Base-by-base conservation (phyloP, 768 basidiomycete genomes). In the Coprinellus micaceus region DNA sequence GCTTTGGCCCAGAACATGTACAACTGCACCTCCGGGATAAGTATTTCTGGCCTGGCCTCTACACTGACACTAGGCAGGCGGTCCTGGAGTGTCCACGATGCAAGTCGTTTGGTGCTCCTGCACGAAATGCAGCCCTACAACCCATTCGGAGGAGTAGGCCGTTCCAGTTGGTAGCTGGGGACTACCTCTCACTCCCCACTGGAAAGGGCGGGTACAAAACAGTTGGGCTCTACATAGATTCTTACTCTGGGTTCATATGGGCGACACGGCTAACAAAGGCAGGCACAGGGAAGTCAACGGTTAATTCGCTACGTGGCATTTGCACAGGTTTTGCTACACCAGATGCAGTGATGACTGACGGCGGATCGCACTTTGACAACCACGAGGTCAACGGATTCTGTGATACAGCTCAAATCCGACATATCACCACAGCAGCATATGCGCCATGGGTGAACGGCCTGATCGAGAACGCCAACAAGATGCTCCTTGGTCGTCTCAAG, bases 371-470 rank as follows among this genome's bases (percentile, higher is more conserved):
- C 52, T 78, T 77, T 56, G 62, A 72, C 25, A 71, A 70, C 58
- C 25, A 62, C 3, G 70, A 71, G 5, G 67, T 78, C 0, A 2
- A 36, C 0, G 63, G 53, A 1, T 60, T 62, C 48, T 79, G 74
- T 52, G 54, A 58, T 2, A 19, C 50, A 17, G 29, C 59, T 11
- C 59, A 64, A 0, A 63, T 63, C 1, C 49, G 63, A 26, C 55
- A 62, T 3, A 58, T 68, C 11, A 58, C 69, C 0, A 56, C 63
- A 0, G 40, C 72, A 11, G 70, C 70, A 1, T 77, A 77, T 49
- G 64, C 73, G 10, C 76, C 74, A 6, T 77, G 75, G 77, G 59
- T 76, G 13, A 77, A 76, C 50, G 70, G 74, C 1, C 48, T 65
- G 6, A 4, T 63, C 17, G 60, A 65, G 24, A 60, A 60, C 1